Evolutionary conservation across 176 grass and related monocot species (phyloP), one percentile per base, ranked within the genome.

Genomic region (Oryza glumipatula): DNA sequence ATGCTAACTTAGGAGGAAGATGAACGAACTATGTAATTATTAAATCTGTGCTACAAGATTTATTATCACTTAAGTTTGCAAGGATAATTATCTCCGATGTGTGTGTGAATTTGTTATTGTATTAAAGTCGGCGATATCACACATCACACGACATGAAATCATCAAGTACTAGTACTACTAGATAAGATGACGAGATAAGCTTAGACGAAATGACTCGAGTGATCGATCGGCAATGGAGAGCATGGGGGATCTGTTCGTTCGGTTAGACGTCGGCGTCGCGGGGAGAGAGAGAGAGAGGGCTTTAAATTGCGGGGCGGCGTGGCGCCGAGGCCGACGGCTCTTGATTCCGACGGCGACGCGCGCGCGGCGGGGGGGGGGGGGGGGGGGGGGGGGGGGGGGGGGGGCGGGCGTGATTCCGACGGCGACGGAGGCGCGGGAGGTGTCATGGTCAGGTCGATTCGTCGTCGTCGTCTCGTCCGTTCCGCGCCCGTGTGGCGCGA

Each of bases 261-360:
- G 84, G 63, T 90, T 87, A 44, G 49, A 83, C 84, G 84, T 90
- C 84, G 80, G 39, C 88, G 63, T 86, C 58, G 58, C 36, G 36
- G 36, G 36, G 35, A 36, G 30, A 32, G 28, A 28, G 26, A 28
- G 28, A 28, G 30, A 32, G 19, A 1, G 58, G 71, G 51, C 17
- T 67, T 76, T 58, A 26, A 86, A 83, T 79, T 58, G 35, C 88
- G 79, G 88, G 45, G 70, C 22, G 38, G 35, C 36, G 63, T 17
- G 82, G 48, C 82, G 16, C 30, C 30, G 88, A 72, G 69, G 38
- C 75, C 79, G 74, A 80, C 73, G 67, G 71, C 77, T 30, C 77
- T 61, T 12, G 83, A 52, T 81, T 76, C 71, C 67, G 83, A 85
- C 49, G 5, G 83, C 74, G 83, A 78, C 83, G 74, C 23, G 76